These are phyloP conservation scores for Pichia exigua DNA, from an alignment of 805 yeast genomes.

Conservation along the genomic window DNA sequence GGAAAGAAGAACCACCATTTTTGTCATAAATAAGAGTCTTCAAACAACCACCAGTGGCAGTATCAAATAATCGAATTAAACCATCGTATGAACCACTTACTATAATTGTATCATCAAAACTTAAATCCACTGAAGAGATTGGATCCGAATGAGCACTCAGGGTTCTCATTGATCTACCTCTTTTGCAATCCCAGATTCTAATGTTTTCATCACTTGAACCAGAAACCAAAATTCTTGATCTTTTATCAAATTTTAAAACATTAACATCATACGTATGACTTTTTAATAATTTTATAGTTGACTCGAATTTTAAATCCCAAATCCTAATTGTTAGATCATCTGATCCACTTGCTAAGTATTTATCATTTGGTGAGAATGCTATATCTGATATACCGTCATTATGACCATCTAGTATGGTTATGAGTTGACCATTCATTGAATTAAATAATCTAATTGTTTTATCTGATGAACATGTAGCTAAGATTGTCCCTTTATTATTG, in stretches of 20 bases:
- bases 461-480: slow-evolving; percentile 58
- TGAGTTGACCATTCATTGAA: slow-evolving; percentile 26
- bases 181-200: slow-evolving; percentile 76
- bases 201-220: slow-evolving; percentile 90
- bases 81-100: slow-evolving; percentile 91
- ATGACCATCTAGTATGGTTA: slow-evolving; percentile 46
- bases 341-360: slow-evolving; percentile 71
- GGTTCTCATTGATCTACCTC: slow-evolving; percentile 66
- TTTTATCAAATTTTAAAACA: slow-evolving; percentile 56
- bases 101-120: slow-evolving; percentile 73
- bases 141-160: slow-evolving; percentile 92
- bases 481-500: slow-evolving; percentile 49
- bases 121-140: slow-evolving; percentile 64
- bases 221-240: slow-evolving; percentile 71
- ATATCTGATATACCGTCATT: slow-evolving; percentile 65
- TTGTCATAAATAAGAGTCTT: slow-evolving; percentile 81
- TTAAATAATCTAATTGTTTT: slow-evolving; percentile 54
- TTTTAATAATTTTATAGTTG: slow-evolving; percentile 42
- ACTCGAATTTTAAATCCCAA: slow-evolving; percentile 52
- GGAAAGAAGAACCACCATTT: slow-evolving; percentile 56
- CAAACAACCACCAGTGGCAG: slow-evolving; percentile 83
- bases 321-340: slow-evolving; percentile 77
- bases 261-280: slow-evolving; percentile 87
- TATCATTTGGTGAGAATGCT: slow-evolving; percentile 69
- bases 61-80: slow-evolving; percentile 77